Conservation (phyloP, 164 flowering plant species). For the Stephania yunnanensis region DNA sequence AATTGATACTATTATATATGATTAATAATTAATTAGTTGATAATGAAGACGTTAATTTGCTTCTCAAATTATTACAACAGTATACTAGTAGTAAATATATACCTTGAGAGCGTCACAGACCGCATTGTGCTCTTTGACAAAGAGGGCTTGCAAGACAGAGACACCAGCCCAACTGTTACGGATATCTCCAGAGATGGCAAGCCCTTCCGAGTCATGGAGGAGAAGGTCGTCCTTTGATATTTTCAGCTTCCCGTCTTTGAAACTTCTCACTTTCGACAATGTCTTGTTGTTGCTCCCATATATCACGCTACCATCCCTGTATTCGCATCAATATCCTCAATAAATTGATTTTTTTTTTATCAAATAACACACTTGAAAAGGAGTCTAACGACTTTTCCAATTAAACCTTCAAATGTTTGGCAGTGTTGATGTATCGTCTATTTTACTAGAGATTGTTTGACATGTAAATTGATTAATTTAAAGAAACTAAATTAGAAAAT, state of each 20-base stretch:
- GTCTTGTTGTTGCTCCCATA: slow-evolving; percentile 33
- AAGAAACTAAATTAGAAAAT: too few species aligned
- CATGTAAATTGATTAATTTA: too few species aligned
- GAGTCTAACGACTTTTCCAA: too few species aligned
- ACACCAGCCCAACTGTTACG: slow-evolving; percentile 44
- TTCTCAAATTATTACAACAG: too few species aligned
- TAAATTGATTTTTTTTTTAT: too few species aligned
- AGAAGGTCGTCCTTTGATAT: slow-evolving; percentile 34
- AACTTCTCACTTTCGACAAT: slow-evolving; percentile 27
- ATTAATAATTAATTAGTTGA: too few species aligned
- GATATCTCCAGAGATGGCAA: slow-evolving; percentile 35
- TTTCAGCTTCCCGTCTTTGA: slow-evolving; percentile 39
- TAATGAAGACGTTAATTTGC: too few species aligned
- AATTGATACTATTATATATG: too few species aligned
- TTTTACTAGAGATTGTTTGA: too few species aligned
- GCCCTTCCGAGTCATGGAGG: slow-evolving; percentile 26
- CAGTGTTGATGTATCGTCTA: too few species aligned
- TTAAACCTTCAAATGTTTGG: too few species aligned
- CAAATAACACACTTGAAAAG: too few species aligned
- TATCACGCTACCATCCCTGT: slow-evolving; percentile 42
- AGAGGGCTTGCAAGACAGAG: slow-evolving; percentile 37
- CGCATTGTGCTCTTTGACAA: slow-evolving; percentile 40
- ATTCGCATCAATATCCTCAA: neutral
- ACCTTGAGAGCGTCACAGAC: slow-evolving; percentile 41
- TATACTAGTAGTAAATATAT: neutral